phyloP scores from a whole-genome alignment of 768 basidiomycete species.

The Panellus pusillus region DNA sequence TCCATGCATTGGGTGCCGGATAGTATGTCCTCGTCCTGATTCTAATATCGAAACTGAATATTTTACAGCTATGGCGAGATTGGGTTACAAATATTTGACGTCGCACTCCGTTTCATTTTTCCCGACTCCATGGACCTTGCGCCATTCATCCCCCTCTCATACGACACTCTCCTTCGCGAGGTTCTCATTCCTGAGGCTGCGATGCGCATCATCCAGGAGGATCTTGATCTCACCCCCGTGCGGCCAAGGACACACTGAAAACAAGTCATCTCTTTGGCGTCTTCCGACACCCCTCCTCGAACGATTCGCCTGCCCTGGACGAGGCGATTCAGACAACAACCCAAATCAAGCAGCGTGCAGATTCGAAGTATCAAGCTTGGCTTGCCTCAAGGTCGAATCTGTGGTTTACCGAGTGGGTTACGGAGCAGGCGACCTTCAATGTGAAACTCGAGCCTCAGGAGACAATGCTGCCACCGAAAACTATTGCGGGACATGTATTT shows the following conservation, averaged over 20 bases:
- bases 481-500: background rate
- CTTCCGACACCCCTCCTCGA: background rate
- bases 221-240: background rate
- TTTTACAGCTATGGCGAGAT: conserved; percentile 7
- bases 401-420: background rate
- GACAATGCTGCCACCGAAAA: background rate
- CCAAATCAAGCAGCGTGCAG: background rate
- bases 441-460: background rate
- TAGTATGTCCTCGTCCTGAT: background rate
- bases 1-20: background rate
- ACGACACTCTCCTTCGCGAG: background rate
- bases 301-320: background rate
- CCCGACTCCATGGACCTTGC: background rate
- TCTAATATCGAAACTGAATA: background rate
- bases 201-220: background rate
- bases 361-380: background rate
- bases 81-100: conserved; percentile 1
- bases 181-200: background rate
- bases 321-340: background rate
- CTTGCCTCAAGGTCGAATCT: background rate
- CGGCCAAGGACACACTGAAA: background rate
- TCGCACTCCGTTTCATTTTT: conserved; percentile 2
- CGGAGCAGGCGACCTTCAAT: too few relatives aligned
- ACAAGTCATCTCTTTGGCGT: background rate
- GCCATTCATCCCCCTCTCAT: background rate